These are phyloP conservation scores for Elaeis oleifera DNA, from an alignment of 202 grass and related monocot species.

Conservation along the genomic window DNA sequence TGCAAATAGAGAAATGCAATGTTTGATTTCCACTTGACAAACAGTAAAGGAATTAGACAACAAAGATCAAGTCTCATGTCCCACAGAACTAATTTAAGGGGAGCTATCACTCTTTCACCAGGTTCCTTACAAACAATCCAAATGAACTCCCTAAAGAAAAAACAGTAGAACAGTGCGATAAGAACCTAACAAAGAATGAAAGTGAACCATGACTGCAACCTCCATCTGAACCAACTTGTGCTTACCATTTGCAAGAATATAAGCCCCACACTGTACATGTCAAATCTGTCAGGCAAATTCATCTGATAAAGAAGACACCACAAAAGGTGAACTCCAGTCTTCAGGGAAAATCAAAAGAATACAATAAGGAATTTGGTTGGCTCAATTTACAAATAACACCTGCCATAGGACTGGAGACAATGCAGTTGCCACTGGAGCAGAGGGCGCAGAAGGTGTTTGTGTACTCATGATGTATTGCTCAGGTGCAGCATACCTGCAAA, in stretches of 20 bases:
- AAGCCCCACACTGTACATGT: slow-evolving; percentile 95
- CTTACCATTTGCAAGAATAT: slow-evolving; percentile 98
- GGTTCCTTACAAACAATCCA: too few relatives aligned
- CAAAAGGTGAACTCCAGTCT: not conserved
- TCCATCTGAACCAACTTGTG: not conserved
- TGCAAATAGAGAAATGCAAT: too few relatives aligned
- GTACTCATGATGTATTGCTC: slow-evolving; percentile 99
- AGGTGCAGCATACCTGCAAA: slow-evolving; percentile 84
- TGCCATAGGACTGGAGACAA: slow-evolving; percentile 96
- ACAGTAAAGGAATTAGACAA: too few relatives aligned
- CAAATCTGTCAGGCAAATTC: slow-evolving; percentile 97
- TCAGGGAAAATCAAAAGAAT: slow-evolving; percentile 10
- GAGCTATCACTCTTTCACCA: too few relatives aligned
- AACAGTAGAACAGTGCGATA: too few relatives aligned
- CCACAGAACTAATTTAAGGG: too few relatives aligned
- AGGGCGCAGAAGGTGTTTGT: slow-evolving; percentile 91
- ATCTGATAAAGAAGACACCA: slow-evolving; percentile 46
- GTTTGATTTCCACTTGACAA: too few relatives aligned
- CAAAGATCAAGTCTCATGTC: too few relatives aligned
- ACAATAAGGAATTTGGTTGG: not conserved
- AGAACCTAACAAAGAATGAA: too few relatives aligned
- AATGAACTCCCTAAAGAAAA: too few relatives aligned
- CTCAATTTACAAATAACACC: slow-evolving; percentile 29
- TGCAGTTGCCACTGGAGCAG: slow-evolving; percentile 87
- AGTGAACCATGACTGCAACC: too few relatives aligned